Base-by-base conservation (phyloP, 495 filamentous ascomycete species). In the Penicillium pancosmium region DNA sequence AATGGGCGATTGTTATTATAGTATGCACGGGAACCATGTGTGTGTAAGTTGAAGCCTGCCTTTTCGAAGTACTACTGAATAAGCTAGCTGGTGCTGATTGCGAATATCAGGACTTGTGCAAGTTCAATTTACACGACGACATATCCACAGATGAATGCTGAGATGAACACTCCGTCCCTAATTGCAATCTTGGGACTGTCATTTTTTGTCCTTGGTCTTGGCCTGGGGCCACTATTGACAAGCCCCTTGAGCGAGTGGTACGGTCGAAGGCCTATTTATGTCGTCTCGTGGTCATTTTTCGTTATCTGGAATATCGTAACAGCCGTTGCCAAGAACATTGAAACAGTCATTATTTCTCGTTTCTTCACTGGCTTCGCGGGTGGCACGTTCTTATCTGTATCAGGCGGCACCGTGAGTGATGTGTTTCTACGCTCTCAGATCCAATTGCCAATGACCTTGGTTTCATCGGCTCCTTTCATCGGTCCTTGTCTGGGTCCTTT, bases 331-430 rank as follows among this genome's bases (percentile, higher is more conserved):
- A 23, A 48, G 12, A 48, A 48, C 4, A 48, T 48, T 78, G 86
- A 48, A 13, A 48, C 46, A 57, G 94, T 91, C 70, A 62, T 91
- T 50, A 80, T 95, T 59, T 93, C 81, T 9, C 83, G 92, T 4
- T 93, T 96, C 67, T 78, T 97, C 55, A 82, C 86, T 59, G 92
- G 92, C 3, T 72, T 96, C 16, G 82, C 89, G 0, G 91, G 92
- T 5, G 86, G 82, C 59, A 89, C 92, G 0, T 96, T 97, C 67
- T 71, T 96, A 43, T 85, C 82, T 40, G 91, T 96, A 0, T 86
- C 91, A 0, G 92, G 92, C 13, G 92, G 90, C 0, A 93, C 90
- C 1, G 87, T 93, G 3, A 90, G 90, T 13, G 91, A 97, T 71
- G 72, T 96, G 70, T 96, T 94, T 70, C 16, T 36, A 19, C 31